Percentiles rank a stretch among this genome's conserved stretches.
phyloP scores from a whole-genome alignment of 208 protist genomes.

The Leishmania tropica region DNA sequence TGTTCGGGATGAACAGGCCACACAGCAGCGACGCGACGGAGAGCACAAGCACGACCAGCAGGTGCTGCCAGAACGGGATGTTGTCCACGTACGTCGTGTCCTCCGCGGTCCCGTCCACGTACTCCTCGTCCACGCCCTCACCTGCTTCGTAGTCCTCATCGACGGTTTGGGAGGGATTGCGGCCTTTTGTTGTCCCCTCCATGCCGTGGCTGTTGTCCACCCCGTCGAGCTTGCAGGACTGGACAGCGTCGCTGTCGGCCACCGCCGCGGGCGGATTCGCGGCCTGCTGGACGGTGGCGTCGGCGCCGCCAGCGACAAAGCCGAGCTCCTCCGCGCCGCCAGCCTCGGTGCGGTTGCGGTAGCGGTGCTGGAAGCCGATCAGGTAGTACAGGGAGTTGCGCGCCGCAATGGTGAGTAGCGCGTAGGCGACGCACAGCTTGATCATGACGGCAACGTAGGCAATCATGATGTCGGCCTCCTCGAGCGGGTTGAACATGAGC shows the following conservation, averaged over 20 bases:
- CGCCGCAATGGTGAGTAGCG: constrained; percentile 36
- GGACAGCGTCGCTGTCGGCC: background rate
- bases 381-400: constrained; percentile 68
- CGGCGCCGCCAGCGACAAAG: background rate
- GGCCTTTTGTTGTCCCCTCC: background rate
- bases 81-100: constrained; percentile 30
- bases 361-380: constrained; percentile 43
- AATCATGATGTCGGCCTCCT: constrained; percentile 43
- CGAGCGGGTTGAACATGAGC: constrained; percentile 52
- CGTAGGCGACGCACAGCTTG: constrained; percentile 65
- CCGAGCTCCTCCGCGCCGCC: background rate
- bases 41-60: constrained; percentile 34
- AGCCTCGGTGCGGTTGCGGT: constrained; percentile 22
- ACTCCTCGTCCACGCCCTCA: background rate
- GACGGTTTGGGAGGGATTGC: background rate
- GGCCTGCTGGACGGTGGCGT: background rate
- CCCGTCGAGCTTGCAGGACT: background rate
- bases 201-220: background rate
- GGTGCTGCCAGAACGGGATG: constrained; percentile 47
- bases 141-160: background rate
- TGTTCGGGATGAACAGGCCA: constrained; percentile 76
- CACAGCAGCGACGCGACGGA: constrained; percentile 44
- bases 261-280: background rate
- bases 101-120: constrained; percentile 12
- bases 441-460: constrained; percentile 58